phyloP scores from a whole-genome alignment of 2,329 filamentous ascomycete species.

The Penicillium sp. region DNA sequence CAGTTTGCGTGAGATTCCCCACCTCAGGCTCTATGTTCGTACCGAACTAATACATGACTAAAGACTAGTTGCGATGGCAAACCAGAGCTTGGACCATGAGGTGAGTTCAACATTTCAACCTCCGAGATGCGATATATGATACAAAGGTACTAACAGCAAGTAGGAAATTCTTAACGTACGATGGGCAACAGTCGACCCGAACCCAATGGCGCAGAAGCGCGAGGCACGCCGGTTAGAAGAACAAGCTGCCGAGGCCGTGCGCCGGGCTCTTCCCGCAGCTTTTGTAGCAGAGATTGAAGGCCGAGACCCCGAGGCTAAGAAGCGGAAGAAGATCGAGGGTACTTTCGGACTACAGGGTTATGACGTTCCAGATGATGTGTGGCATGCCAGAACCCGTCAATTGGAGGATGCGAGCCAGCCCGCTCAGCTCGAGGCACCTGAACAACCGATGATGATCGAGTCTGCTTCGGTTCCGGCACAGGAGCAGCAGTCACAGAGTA shows the following conservation, averaged over 20 bases:
- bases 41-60: not conserved
- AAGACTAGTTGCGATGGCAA: conserved; percentile 78
- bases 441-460: conserved; percentile 42
- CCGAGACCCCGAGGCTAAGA: conserved; percentile 73
- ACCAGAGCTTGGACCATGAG: conserved; percentile 78
- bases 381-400: conserved; percentile 72
- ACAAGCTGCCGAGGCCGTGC: conserved; percentile 87
- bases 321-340: conserved; percentile 80
- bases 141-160: not conserved
- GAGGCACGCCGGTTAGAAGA: conserved; percentile 85
- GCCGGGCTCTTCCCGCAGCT: conserved; percentile 74
- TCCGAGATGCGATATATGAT: not conserved
- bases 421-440: conserved; percentile 48
- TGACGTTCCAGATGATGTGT: conserved; percentile 86
- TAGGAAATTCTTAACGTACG: conserved; percentile 85
- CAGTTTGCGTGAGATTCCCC: conserved; percentile 59
- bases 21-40: not conserved
- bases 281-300: conserved; percentile 93
- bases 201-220: conserved; percentile 85
- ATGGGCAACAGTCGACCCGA: conserved; percentile 94
- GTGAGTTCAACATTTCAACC: not conserved
- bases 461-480: conserved; percentile 27
- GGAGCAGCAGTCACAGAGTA: conserved; percentile 29
- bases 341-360: conserved; percentile 83
- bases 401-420: conserved; percentile 55